A percentile compares a stretch with the other conserved stretches of the same genome.
Conservation (phyloP, 169 alveolate genomes). For the Cryptosporidium ubiquitum region DNA sequence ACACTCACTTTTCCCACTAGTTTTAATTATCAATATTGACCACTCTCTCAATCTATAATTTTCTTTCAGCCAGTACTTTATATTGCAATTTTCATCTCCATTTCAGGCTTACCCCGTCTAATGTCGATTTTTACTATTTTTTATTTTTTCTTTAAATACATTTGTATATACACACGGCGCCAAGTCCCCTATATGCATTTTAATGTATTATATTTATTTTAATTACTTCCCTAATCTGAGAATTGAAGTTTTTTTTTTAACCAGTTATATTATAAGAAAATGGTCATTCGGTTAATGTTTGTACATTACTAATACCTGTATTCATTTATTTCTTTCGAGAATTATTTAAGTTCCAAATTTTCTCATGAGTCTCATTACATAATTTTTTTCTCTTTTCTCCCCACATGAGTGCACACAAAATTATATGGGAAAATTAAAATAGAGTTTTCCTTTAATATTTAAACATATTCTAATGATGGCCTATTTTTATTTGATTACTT, state of each 20-base stretch:
- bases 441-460: not conserved
- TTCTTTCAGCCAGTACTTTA: not conserved
- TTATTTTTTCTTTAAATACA: not conserved
- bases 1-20: too few species aligned
- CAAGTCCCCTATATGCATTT: conserved; percentile 6
- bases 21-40: not conserved
- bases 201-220: not conserved
- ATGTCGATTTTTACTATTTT: conserved; percentile 50
- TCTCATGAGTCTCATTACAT: not conserved
- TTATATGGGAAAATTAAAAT: too few species aligned
- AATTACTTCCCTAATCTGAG: not conserved
- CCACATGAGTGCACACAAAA: not conserved
- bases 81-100: not conserved
- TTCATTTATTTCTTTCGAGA: too few species aligned
- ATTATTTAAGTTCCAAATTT: too few species aligned
- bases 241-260: too few species aligned
- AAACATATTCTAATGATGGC: too few species aligned
- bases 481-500: not conserved
- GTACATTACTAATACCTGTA: too few species aligned
- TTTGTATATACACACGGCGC: conserved; percentile 51
- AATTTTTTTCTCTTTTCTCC: not conserved
- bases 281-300: too few species aligned
- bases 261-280: too few species aligned
- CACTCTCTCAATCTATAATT: not conserved
- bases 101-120: conserved; percentile 34